Conservation (phyloP, 805 yeast genomes). For the Monosporozyma servazzii region DNA sequence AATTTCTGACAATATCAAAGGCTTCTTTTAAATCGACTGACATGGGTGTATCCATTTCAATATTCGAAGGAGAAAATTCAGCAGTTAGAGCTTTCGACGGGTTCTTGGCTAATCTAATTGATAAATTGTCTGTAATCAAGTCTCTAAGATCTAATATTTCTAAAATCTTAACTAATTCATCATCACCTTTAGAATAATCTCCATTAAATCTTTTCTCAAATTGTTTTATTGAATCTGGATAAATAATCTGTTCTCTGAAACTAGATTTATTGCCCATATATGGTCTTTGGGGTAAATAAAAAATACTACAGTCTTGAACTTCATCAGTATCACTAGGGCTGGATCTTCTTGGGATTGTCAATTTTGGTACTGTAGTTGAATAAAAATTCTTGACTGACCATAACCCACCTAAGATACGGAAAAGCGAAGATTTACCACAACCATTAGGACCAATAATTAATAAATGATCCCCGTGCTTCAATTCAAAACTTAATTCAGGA, state of each 20-base stretch:
- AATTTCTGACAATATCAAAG: slow-evolving; percentile 60
- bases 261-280: slow-evolving; percentile 60
- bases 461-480: slow-evolving; percentile 75
- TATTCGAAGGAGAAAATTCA: not conserved
- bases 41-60: not conserved
- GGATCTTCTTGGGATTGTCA: slow-evolving; percentile 24
- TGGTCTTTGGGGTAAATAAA: slow-evolving; percentile 88
- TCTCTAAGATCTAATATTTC: slow-evolving; percentile 51
- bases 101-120: slow-evolving; percentile 27
- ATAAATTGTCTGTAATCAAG: slow-evolving; percentile 39
- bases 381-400: slow-evolving; percentile 69
- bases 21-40: slow-evolving; percentile 35
- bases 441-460: slow-evolving; percentile 94
- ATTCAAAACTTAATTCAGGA: slow-evolving; percentile 54
- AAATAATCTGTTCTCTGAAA: slow-evolving; percentile 78
- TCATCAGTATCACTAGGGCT: slow-evolving; percentile 3
- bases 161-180: slow-evolving; percentile 45
- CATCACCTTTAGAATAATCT: slow-evolving; percentile 30
- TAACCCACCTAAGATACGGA: slow-evolving; percentile 82
- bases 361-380: slow-evolving; percentile 52
- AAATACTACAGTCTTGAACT: slow-evolving; percentile 40
- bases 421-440: slow-evolving; percentile 87
- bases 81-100: not conserved
- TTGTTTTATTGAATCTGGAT: slow-evolving; percentile 65
- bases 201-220: slow-evolving; percentile 33